Percentiles rank a stretch among this genome's conserved stretches.
phyloP scores from a whole-genome alignment of 495 filamentous ascomycete species.

The Penicillium pulvis region DNA sequence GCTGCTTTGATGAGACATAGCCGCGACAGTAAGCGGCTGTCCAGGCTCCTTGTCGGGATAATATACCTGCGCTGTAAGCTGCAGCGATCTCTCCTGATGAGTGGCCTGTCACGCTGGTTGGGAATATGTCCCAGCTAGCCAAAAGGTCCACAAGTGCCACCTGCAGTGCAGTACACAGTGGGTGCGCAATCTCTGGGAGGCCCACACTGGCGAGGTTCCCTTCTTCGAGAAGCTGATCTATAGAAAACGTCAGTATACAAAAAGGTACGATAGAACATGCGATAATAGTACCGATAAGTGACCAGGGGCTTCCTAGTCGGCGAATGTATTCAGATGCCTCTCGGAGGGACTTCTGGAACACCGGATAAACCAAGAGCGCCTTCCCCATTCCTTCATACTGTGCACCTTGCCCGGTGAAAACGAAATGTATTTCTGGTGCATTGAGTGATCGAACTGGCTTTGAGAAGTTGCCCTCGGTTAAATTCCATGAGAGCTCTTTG shows the following conservation, averaged over 20 bases:
- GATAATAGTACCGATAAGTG: conserved; percentile 24
- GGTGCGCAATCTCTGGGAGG: conserved; percentile 34
- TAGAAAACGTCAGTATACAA: neutral
- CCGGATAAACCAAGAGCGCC: conserved; percentile 33
- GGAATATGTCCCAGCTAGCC: conserved; percentile 30
- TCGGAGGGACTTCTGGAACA: conserved; percentile 30
- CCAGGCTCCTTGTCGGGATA: conserved; percentile 27
- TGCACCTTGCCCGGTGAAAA: conserved; percentile 52
- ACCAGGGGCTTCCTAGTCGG: conserved; percentile 33
- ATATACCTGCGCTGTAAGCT: conserved; percentile 26
- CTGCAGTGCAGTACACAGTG: conserved; percentile 46
- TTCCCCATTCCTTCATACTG: conserved; percentile 40
- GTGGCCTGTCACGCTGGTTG: conserved; percentile 38
- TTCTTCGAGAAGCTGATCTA: conserved; percentile 25
- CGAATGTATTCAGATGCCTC: conserved; percentile 28
- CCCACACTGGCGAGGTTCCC: conserved; percentile 24
- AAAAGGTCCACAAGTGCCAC: conserved; percentile 45
- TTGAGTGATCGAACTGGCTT: conserved; percentile 14
- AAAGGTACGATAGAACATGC: conserved; percentile 4
- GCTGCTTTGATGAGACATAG: conserved; percentile 26
- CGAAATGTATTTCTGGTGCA: conserved; percentile 18
- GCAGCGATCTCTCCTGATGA: conserved; percentile 49
- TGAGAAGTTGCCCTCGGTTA: conserved; percentile 18
- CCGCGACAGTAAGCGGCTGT: conserved; percentile 36
- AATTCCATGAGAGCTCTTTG: conserved; percentile 26